A percentile compares a stretch with the other conserved stretches of the same genome.
phyloP scores from a whole-genome alignment of 2,329 filamentous ascomycete genomes.

The Venturia pyrina region DNA sequence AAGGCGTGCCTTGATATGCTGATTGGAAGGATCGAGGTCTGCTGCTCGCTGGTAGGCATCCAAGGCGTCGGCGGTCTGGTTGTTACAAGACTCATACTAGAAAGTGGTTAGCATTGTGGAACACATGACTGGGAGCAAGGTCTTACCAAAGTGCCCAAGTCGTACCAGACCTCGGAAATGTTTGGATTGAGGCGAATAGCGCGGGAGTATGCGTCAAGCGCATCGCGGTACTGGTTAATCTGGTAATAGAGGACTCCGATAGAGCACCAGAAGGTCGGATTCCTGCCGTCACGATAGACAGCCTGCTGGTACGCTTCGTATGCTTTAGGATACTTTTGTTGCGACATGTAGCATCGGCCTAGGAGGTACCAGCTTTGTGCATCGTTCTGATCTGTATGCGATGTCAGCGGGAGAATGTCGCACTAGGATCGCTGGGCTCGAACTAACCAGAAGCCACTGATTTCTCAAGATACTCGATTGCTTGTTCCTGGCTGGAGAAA shows the following conservation, averaged over 20 bases:
- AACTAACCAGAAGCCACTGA: conserved; percentile 75
- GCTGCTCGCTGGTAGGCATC: conserved; percentile 93
- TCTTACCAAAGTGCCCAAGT: conserved; percentile 83
- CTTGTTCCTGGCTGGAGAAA: conserved; percentile 87
- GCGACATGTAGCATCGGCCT: conserved; percentile 97
- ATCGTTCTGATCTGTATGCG: conserved; percentile 67
- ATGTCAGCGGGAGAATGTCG: conserved; percentile 16
- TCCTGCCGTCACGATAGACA: conserved; percentile 93
- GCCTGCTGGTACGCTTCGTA: conserved; percentile 98
- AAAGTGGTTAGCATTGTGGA: conserved; percentile 22
- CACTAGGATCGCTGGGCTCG: conserved; percentile 15
- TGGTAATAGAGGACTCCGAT: conserved; percentile 99
- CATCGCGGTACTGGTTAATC: conserved; percentile 98
- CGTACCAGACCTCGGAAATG: conserved; percentile 99
- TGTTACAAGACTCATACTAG: conserved; percentile 97
- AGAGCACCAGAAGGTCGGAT: conserved; percentile 98
- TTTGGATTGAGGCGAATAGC: conserved; percentile 95
- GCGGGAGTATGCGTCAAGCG: conserved; percentile 91
- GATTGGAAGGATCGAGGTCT: conserved; percentile 85
- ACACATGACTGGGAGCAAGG: background rate
- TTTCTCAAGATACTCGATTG: conserved; percentile 95
- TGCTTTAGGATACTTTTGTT: conserved; percentile 96
- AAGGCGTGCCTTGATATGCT: conserved; percentile 90
- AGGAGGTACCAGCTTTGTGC: conserved; percentile 98
- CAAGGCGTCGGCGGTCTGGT: conserved; percentile 90